Base-by-base conservation (phyloP, 805 yeast genomes). In the Yamadazyma phyllophila region DNA sequence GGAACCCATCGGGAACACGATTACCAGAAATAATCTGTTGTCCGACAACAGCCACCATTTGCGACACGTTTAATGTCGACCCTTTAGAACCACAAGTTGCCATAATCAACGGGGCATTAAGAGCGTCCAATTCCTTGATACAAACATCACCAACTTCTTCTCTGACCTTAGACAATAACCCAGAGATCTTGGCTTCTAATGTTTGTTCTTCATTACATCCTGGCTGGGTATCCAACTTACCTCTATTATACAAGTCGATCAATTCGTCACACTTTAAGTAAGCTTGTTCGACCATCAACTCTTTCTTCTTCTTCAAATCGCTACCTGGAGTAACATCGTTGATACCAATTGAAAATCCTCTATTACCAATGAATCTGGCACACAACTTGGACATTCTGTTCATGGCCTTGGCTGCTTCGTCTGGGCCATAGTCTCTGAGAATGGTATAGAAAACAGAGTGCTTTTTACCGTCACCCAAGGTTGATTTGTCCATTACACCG, bases 1-100 rank as follows among this genome's bases (percentile, higher is more conserved):
- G 98, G 78, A 94, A 94, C n/a, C 99, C 99, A 76, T 94, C 96
- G 17, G 99, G 98, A 50, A 94, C 99, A 79, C 99, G 96, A 63
- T 89, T 88, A 67, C 99, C 99, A 3, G 96, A 84, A 56, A 94
- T 94, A 73, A 94, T 94, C 69, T 94, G 99, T 72, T 94, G 99
- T 45, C 99, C 99, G 26, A 94, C 99, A 63, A 92, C 97, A 0
- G 99, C 99, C 77, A 94, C 98, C 99, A 94, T 94, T 74, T 94
- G 99, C 11, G 99, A 94, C 26, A 94, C 99, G 66, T 94, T 94
- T 51, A 95, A 78, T 0, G 97, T 90, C 33, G 98, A 94, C 68
- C 99, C 99, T 67, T 94, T 94, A 35, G 98, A 92, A 57, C 99
- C 99, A 78, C 98, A 94, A 1, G 96, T 88, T 10, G 99, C 97